Percentiles rank a stretch among this genome's conserved stretches.
phyloP scores from a whole-genome alignment of 2,329 filamentous ascomycete genomes.

The Talaromyces sp. region DNA sequence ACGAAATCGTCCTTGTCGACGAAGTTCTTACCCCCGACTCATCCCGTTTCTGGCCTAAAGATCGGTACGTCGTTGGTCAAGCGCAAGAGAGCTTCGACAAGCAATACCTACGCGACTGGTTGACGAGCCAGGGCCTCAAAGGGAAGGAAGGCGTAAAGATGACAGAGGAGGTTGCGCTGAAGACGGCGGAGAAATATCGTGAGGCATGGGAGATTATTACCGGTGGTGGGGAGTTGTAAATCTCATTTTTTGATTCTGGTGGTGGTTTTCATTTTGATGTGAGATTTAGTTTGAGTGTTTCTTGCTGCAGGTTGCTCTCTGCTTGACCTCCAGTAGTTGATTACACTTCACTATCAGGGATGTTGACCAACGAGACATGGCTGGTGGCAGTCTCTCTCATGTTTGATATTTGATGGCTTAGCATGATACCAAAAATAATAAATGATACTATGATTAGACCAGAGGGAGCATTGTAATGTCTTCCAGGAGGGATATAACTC shows the following conservation, averaged over 20 bases:
- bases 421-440: not conserved
- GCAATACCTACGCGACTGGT: conserved; percentile 78
- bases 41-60: conserved; percentile 81
- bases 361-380: not conserved
- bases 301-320: not conserved
- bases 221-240: conserved; percentile 43
- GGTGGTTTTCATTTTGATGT: not conserved
- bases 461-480: not conserved
- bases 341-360: not conserved
- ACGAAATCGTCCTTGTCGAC: conserved; percentile 72
- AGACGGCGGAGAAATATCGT: conserved; percentile 69
- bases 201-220: conserved; percentile 72
- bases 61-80: conserved; percentile 67
- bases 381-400: not conserved
- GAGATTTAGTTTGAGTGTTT: not conserved
- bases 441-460: not conserved
- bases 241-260: not conserved
- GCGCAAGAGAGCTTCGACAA: conserved; percentile 87
- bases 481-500: not conserved
- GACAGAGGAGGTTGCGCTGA: conserved; percentile 65
- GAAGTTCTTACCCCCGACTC: conserved; percentile 83
- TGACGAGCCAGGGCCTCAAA: conserved; percentile 69
- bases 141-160: conserved; percentile 70
- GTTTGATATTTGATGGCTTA: not conserved
- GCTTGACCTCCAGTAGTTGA: not conserved